These are phyloP conservation scores for Novymonas esmeraldas DNA, from an alignment of 208 protist species.

Conservation along the genomic window DNA sequence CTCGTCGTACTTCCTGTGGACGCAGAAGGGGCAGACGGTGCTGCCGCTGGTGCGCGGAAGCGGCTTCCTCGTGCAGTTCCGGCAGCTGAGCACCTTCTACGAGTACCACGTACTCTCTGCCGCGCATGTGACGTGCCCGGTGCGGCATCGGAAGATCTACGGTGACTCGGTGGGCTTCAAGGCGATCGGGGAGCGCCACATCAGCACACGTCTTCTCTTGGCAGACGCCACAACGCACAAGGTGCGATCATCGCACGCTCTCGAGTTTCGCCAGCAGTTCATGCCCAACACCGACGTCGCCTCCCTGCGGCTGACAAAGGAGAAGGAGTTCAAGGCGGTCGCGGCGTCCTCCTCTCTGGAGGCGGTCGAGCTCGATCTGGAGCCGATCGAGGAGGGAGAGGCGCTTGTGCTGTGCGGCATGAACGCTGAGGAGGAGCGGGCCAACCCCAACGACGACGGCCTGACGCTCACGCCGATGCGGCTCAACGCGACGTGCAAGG, in stretches of 20 bases:
- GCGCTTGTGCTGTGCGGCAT: constrained; percentile 71
- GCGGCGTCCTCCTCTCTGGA: constrained; percentile 8
- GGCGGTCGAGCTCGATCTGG: constrained; percentile 69
- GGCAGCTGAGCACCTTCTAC: constrained; percentile 75
- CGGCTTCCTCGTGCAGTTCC: constrained; percentile 78
- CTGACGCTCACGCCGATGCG: constrained; percentile 41
- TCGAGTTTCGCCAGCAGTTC: constrained; percentile 67
- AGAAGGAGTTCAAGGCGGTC: constrained; percentile 37
- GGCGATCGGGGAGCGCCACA: constrained; percentile 87
- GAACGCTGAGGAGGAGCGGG: constrained; percentile 61
- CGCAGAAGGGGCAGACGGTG: constrained; percentile 84
- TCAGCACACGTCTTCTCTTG: constrained; percentile 69
- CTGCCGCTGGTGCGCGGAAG: constrained; percentile 85
- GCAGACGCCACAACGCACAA: constrained; percentile 32
- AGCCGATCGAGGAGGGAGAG: constrained; percentile 65
- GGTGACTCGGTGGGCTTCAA: constrained; percentile 69
- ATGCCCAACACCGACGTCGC: constrained; percentile 81
- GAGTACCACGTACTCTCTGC: constrained; percentile 83
- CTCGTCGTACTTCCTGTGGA: constrained; percentile 91
- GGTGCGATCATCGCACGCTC: constrained; percentile 44
- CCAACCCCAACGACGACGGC: constrained; percentile 84
- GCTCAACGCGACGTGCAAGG: constrained; percentile 65
- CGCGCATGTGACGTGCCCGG: constrained; percentile 82
- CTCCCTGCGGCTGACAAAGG: constrained; percentile 54
- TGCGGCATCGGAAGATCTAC: constrained; percentile 65